These are phyloP conservation scores for Leptographium radiaticola DNA, from an alignment of 2,329 filamentous ascomycete species.

Conservation along the genomic window DNA sequence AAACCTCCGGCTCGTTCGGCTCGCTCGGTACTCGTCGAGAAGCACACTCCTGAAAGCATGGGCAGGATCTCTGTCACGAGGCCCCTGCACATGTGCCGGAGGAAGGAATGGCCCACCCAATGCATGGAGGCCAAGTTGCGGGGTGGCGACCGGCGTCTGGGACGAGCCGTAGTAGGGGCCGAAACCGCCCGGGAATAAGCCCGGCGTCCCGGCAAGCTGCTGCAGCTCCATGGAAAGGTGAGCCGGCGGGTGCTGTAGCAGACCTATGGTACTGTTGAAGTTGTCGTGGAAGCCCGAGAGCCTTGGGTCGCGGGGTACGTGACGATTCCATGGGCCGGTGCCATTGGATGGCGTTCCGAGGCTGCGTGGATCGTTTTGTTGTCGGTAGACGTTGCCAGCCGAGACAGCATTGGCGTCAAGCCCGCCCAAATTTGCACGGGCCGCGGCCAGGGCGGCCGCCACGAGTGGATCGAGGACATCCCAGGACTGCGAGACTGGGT, in stretches of 20 bases:
- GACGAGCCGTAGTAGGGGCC: slow-evolving; percentile 19
- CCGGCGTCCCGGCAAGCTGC: neutral
- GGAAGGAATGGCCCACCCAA: slow-evolving; percentile 16
- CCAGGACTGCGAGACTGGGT: slow-evolving; percentile 35
- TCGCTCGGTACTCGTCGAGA: slow-evolving; percentile 64
- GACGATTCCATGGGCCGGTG: slow-evolving; percentile 25
- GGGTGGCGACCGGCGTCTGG: slow-evolving; percentile 23
- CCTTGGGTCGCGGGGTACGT: slow-evolving; percentile 20
- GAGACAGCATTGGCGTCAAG: slow-evolving; percentile 25
- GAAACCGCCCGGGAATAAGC: neutral
- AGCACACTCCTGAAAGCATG: slow-evolving; percentile 48
- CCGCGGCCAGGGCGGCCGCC: neutral
- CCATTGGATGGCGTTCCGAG: slow-evolving; percentile 2
- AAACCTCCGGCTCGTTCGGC: slow-evolving; percentile 57
- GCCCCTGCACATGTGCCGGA: slow-evolving; percentile 24
- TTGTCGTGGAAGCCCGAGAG: slow-evolving; percentile 2
- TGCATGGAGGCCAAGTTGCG: slow-evolving; percentile 12
- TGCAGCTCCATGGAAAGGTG: slow-evolving; percentile 4
- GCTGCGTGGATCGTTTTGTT: slow-evolving; percentile 17
- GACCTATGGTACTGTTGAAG: neutral
- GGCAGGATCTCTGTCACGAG: slow-evolving; percentile 5
- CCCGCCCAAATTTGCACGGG: slow-evolving; percentile 18
- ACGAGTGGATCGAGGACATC: slow-evolving; percentile 6
- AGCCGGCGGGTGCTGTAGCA: slow-evolving; percentile 1
- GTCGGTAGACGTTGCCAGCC: slow-evolving; percentile 17